Percentiles rank a stretch among this genome's conserved stretches.
Evolutionary conservation across 2,329 filamentous ascomycete species (phyloP).

Genomic region (Cladosporium sp.): DNA sequence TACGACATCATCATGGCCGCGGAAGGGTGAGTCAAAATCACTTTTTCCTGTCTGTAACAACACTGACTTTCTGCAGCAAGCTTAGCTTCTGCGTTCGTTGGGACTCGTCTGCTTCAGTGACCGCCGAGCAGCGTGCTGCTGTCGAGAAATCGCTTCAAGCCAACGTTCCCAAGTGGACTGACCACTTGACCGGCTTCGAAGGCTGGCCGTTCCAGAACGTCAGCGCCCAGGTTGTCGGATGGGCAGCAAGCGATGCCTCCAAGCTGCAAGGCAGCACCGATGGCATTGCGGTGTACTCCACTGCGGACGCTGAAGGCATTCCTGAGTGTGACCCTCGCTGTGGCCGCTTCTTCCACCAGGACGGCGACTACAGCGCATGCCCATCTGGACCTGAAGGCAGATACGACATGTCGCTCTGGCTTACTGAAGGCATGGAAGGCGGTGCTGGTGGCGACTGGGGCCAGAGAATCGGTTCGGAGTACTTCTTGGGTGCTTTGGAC

Average conservation of each 20-base stretch:
- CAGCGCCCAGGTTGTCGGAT: conserved; percentile 46
- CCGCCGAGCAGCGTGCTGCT: conserved; percentile 41
- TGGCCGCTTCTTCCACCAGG: conserved; percentile 49
- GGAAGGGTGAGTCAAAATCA: not conserved
- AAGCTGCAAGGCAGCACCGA: conserved; percentile 41
- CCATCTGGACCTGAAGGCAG: conserved; percentile 41
- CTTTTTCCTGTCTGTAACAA: not conserved
- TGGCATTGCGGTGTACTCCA: conserved; percentile 46
- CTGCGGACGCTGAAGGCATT: conserved; percentile 41
- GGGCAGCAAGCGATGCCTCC: conserved; percentile 43
- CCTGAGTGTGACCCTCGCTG: conserved; percentile 46
- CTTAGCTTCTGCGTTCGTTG: conserved; percentile 49
- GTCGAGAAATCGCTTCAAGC: conserved; percentile 39
- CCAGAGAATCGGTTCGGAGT: conserved; percentile 47
- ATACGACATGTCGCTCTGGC: conserved; percentile 51
- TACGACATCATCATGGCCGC: conserved; percentile 15
- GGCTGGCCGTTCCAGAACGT: conserved; percentile 46
- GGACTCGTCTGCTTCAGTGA: conserved; percentile 43
- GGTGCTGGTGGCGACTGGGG: conserved; percentile 52
- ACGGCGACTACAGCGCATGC: conserved; percentile 45
- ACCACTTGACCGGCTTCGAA: conserved; percentile 47
- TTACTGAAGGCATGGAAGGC: conserved; percentile 48
- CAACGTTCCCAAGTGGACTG: conserved; percentile 46
- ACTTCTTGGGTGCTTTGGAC: conserved; percentile 44
- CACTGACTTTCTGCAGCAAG: conserved; percentile 25